Evolutionary conservation across 2,329 filamentous ascomycete species (phyloP).

Genomic region (Penicillium sp.): DNA sequence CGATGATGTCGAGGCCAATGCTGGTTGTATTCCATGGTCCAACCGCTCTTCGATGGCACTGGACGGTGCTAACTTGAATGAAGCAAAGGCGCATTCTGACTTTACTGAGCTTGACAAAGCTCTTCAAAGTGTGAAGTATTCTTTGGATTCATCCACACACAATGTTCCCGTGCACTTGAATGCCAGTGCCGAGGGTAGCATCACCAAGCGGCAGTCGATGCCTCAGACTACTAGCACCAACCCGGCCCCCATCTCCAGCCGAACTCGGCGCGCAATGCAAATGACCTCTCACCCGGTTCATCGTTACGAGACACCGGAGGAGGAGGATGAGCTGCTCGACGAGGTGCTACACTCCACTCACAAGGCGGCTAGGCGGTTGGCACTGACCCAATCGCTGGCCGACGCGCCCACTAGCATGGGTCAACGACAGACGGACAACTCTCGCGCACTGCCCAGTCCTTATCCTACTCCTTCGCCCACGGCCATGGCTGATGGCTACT

Average conservation of each 20-base stretch:
- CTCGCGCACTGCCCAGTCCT: conserved; percentile 42
- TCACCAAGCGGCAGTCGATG: conserved; percentile 38
- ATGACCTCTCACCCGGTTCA: conserved; percentile 67
- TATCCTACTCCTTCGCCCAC: conserved; percentile 73
- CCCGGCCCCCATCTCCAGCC: conserved; percentile 61
- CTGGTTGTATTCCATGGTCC: conserved; percentile 83
- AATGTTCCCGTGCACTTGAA: conserved; percentile 37
- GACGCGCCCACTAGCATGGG: conserved; percentile 54
- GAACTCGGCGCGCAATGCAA: conserved; percentile 71
- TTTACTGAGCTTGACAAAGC: conserved; percentile 58
- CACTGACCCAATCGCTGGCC: conserved; percentile 37
- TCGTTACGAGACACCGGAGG: conserved; percentile 89
- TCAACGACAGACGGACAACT: conserved; percentile 28
- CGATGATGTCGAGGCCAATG: conserved; percentile 89
- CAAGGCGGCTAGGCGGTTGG: conserved; percentile 67
- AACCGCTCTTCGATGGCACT: conserved; percentile 80
- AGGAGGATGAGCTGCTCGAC: conserved; percentile 92
- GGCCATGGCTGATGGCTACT: conserved; percentile 73
- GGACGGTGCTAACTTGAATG: conserved; percentile 53
- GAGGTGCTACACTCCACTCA: conserved; percentile 77
- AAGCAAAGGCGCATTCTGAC: conserved; percentile 46
- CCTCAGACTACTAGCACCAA: conserved; percentile 30
- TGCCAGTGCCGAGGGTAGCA: conserved; percentile 26
- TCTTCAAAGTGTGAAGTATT: conserved; percentile 56
- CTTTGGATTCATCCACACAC: conserved; percentile 45